Evolutionary conservation across 164 flowering plant genomes (phyloP).

Genomic region (Umbilicus rupestris): DNA sequence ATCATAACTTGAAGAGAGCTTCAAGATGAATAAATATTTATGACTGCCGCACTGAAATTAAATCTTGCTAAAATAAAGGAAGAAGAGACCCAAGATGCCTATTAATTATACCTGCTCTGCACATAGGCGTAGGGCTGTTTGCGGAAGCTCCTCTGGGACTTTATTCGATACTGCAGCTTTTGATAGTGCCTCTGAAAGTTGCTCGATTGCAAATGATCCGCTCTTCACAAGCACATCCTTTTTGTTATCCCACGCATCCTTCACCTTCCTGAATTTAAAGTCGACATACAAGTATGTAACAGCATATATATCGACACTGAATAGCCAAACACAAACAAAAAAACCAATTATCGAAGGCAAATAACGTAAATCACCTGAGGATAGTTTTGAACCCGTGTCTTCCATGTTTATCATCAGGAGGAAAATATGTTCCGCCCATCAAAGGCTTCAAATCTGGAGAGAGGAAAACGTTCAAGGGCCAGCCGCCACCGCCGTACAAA

Average conservation of each 20-base stretch:
- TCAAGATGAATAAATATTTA: background rate
- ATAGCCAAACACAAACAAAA: background rate
- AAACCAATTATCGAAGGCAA: background rate
- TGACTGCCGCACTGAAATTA: background rate
- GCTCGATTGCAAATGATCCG: conserved; percentile 76
- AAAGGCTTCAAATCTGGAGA: conserved; percentile 91
- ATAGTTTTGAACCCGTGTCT: conserved; percentile 87
- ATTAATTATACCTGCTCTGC: conserved; percentile 51
- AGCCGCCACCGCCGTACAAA: conserved; percentile 91
- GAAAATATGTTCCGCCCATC: conserved; percentile 98
- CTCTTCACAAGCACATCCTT: conserved; percentile 60
- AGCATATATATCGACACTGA: background rate
- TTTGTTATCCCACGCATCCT: conserved; percentile 81
- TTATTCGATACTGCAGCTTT: conserved; percentile 41
- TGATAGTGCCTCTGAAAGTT: conserved; percentile 81
- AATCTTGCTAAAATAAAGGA: background rate
- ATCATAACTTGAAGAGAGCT: conserved; percentile 68
- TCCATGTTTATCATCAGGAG: conserved; percentile 87
- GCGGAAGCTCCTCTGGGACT: conserved; percentile 43
- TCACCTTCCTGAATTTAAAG: conserved; percentile 53
- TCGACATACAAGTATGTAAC: background rate
- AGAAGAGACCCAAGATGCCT: background rate
- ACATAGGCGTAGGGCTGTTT: conserved; percentile 46
- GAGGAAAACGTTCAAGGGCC: conserved; percentile 87
- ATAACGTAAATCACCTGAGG: conserved; percentile 39